These are phyloP conservation scores for Bruguiera hainesii DNA, from an alignment of 441 rosid species.

Conservation along the genomic window DNA sequence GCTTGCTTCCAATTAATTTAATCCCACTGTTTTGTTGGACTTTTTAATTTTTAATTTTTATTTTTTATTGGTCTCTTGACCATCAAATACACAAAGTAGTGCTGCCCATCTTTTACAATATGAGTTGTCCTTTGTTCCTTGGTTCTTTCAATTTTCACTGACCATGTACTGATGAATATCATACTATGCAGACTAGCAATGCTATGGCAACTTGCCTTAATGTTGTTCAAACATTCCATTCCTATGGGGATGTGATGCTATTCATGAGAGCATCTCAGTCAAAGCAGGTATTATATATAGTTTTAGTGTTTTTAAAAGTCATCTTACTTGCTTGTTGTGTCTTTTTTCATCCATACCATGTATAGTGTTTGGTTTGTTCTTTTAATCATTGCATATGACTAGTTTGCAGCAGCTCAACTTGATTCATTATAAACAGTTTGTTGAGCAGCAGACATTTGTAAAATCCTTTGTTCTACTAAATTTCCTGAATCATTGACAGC, in stretches of 20 bases:
- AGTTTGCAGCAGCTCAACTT: background rate
- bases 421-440: background rate
- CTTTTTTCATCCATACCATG: background rate
- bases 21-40: conserved; percentile 2
- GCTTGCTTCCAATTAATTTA: conserved; percentile 21
- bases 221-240: conserved; percentile 82
- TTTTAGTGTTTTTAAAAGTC: background rate
- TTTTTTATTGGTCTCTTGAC: background rate
- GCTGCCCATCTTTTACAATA: background rate
- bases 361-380: background rate
- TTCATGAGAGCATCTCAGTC: conserved; percentile 57
- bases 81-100: background rate
- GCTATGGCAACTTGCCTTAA: conserved; percentile 74
- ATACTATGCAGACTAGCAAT: conserved; percentile 62
- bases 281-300: conserved; percentile 39
- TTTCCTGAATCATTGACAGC: too few relatives aligned
- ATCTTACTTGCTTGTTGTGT: conserved; percentile 2
- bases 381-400: too few relatives aligned
- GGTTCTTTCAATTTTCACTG: conserved; percentile 5
- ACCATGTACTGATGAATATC: conserved; percentile 19
- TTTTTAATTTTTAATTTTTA: background rate
- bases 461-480: too few relatives aligned
- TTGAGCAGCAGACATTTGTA: too few relatives aligned
- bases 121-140: conserved; percentile 3
- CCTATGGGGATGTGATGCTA: conserved; percentile 87